Conservation (phyloP, 2,329 filamentous ascomycete genomes). For the Penicillium sp. region DNA sequence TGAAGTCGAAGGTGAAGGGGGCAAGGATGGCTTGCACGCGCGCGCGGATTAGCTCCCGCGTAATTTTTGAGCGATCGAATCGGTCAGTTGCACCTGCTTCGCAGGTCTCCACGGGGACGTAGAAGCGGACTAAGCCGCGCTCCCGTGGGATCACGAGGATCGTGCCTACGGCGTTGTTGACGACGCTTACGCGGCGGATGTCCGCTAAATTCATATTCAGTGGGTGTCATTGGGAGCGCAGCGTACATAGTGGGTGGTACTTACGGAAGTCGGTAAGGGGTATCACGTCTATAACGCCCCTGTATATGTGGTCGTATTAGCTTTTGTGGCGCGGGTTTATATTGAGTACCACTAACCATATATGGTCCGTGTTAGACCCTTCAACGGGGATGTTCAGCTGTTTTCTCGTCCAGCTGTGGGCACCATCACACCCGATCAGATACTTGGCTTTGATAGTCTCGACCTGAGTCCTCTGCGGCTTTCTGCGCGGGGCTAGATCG, state of each 20-base stretch:
- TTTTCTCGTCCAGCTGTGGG: conserved; percentile 62
- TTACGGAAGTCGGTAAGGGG: conserved; percentile 45
- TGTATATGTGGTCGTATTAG: conserved; percentile 1
- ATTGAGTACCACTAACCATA: conserved; percentile 28
- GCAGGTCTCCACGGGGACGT: conserved; percentile 19
- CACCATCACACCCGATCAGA: conserved; percentile 66
- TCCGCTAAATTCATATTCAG: conserved; percentile 36
- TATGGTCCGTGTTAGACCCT: conserved; percentile 50
- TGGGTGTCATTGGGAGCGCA: background rate
- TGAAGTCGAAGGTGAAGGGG: conserved; percentile 20
- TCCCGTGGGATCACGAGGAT: conserved; percentile 30
- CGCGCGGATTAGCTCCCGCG: conserved; percentile 13
- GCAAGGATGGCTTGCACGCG: conserved; percentile 16
- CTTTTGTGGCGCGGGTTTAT: background rate
- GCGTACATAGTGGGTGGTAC: background rate
- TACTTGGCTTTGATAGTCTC: conserved; percentile 56
- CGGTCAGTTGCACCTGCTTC: conserved; percentile 7
- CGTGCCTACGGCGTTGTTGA: conserved; percentile 53
- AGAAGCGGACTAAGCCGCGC: conserved; percentile 19
- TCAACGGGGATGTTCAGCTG: conserved; percentile 56
- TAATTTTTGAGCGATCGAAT: conserved; percentile 20
- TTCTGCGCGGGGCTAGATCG: conserved; percentile 40
- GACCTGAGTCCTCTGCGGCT: conserved; percentile 27
- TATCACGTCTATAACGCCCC: conserved; percentile 51
- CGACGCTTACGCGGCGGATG: conserved; percentile 54